These are phyloP conservation scores for Plectosphaerella plurivora DNA, from an alignment of 2,329 filamentous ascomycete genomes.

Conservation along the genomic window DNA sequence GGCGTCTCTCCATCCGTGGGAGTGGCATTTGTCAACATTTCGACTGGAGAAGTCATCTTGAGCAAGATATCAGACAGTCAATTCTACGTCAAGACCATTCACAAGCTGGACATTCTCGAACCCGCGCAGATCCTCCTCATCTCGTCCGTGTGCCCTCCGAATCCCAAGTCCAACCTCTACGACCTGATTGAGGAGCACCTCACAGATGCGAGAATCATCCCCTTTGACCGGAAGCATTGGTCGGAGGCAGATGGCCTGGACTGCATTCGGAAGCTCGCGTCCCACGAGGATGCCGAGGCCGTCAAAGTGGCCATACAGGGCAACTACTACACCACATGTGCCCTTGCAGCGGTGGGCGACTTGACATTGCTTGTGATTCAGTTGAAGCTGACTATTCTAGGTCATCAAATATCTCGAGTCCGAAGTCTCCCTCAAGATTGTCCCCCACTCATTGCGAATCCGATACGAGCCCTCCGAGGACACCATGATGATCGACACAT, in stretches of 20 bases:
- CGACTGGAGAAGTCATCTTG: slow-evolving; percentile 77
- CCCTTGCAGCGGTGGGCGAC: slow-evolving; percentile 71
- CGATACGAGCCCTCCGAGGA: slow-evolving; percentile 85
- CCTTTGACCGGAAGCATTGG: slow-evolving; percentile 77
- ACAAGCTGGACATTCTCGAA: slow-evolving; percentile 78
- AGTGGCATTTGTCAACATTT: slow-evolving; percentile 80
- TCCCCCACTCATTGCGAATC: slow-evolving; percentile 76
- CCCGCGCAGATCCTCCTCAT: slow-evolving; percentile 79
- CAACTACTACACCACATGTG: slow-evolving; percentile 84
- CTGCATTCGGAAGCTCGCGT: slow-evolving; percentile 74
- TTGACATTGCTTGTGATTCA: not conserved
- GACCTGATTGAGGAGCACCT: slow-evolving; percentile 71
- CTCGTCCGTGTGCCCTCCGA: slow-evolving; percentile 59
- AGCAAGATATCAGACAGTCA: slow-evolving; percentile 93
- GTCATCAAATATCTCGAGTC: slow-evolving; percentile 77
- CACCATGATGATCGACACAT: slow-evolving; percentile 92
- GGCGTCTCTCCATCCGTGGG: slow-evolving; percentile 81
- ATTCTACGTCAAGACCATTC: slow-evolving; percentile 82
- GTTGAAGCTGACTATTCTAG: slow-evolving; percentile 36
- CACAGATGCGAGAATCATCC: slow-evolving; percentile 53
- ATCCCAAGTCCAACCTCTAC: slow-evolving; percentile 68
- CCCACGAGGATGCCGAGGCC: slow-evolving; percentile 73
- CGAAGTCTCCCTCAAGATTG: slow-evolving; percentile 63
- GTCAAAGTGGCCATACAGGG: slow-evolving; percentile 74
- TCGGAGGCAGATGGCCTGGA: slow-evolving; percentile 74